phyloP scores from a whole-genome alignment of 371 early-diverging fungal species.

The Actinomucor elegans region DNA sequence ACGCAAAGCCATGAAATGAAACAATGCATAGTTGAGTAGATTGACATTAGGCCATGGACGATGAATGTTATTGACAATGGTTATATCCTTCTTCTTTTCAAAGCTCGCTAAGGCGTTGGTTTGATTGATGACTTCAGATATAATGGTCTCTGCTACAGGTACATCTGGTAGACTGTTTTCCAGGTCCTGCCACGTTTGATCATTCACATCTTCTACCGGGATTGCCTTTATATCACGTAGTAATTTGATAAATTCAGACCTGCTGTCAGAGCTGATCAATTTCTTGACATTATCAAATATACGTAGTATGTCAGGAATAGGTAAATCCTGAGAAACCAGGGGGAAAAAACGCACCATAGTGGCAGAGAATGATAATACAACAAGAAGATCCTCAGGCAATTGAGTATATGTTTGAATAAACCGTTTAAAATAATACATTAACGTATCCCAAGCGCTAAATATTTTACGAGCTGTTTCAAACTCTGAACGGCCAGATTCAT shows the following conservation, averaged over 20 bases:
- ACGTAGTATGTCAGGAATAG: not conserved
- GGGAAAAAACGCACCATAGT: not conserved
- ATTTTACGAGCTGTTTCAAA: slow-evolving; percentile 4
- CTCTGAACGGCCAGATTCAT: slow-evolving; percentile 2
- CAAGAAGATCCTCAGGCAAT: slow-evolving; percentile 1
- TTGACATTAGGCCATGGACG: slow-evolving; percentile 17
- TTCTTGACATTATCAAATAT: not conserved
- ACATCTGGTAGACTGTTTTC: not conserved
- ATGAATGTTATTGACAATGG: slow-evolving; percentile 2
- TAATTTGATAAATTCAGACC: not conserved
- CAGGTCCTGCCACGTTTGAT: not conserved
- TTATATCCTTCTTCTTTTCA: not conserved
- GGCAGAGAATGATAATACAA: not conserved
- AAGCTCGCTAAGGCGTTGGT: not conserved
- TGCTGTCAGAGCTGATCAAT: not conserved
- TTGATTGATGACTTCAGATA: slow-evolving; percentile 4
- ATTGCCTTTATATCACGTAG: not conserved
- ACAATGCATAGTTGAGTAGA: slow-evolving; percentile 18
- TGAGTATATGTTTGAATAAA: not conserved
- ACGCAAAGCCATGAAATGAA: slow-evolving; percentile 30
- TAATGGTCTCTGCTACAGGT: slow-evolving; percentile 2
- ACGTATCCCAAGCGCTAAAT: not conserved
- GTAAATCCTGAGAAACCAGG: not conserved
- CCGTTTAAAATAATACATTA: not conserved
- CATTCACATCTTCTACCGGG: not conserved